A percentile compares a stretch with the other conserved stretches of the same genome.
Conservation (phyloP, 345 rosid species). For the Aquilaria malaccensis region DNA sequence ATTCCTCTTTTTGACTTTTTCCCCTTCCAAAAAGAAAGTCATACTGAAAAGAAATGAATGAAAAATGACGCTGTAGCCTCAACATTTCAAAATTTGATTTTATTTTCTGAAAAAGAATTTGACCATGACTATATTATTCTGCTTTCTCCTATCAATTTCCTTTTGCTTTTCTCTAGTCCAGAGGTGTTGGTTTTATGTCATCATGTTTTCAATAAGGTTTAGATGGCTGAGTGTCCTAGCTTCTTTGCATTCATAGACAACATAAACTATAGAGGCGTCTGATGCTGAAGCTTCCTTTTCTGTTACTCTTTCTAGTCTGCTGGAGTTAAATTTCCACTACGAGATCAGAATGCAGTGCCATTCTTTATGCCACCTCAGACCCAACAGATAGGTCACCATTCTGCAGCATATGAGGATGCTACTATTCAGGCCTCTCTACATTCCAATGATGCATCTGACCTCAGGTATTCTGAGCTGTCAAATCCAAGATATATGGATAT, state of each 20-base stretch:
- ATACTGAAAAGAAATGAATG: background rate
- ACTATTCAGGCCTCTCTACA: constrained; percentile 87
- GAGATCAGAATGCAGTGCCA: constrained; percentile 71
- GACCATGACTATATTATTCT: background rate
- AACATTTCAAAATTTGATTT: background rate
- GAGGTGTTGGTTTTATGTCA: too few species aligned
- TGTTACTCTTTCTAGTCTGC: constrained; percentile 10
- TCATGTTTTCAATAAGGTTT: background rate
- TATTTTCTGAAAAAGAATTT: background rate
- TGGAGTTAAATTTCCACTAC: constrained; percentile 79
- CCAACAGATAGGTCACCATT: constrained; percentile 51
- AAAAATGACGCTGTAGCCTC: background rate
- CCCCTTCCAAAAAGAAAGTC: too few species aligned
- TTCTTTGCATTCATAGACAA: background rate
- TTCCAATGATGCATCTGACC: constrained; percentile 63
- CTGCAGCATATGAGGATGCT: constrained; percentile 70
- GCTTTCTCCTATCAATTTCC: background rate
- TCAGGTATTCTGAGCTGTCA: constrained; percentile 42
- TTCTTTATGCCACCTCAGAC: constrained; percentile 96
- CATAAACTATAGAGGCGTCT: background rate
- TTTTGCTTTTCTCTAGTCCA: background rate
- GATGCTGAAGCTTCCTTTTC: background rate
- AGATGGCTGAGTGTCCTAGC: background rate
- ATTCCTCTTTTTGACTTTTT: constrained; percentile 3
- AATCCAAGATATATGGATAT: too few species aligned